These are phyloP conservation scores for Dothideomycetes sp. DNA, from an alignment of 2,329 filamentous ascomycete genomes.

Conservation along the genomic window DNA sequence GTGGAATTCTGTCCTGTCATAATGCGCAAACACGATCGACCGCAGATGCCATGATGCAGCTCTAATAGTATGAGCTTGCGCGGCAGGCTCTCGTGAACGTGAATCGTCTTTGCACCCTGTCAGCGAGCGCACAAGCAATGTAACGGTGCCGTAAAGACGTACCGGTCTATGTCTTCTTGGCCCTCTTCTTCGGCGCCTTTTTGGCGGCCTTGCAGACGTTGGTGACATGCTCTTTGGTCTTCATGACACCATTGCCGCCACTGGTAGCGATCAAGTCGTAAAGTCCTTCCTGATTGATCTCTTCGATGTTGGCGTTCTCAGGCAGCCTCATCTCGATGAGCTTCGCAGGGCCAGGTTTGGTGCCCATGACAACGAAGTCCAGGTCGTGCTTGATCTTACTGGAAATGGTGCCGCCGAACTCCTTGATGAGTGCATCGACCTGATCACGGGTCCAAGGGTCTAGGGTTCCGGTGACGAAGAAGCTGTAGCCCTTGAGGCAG, in stretches of 20 bases:
- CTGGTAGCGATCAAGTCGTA: background rate
- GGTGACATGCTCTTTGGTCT: background rate
- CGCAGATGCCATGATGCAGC: too few species aligned
- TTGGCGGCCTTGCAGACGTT: background rate
- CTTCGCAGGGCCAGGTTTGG: constrained; percentile 3
- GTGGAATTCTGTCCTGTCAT: too few species aligned
- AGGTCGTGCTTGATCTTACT: constrained; percentile 1
- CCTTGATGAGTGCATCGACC: constrained; percentile 5
- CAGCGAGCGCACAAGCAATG: too few species aligned
- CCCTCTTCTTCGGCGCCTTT: background rate
- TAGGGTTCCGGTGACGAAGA: constrained; percentile 9
- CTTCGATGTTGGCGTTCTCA: background rate
- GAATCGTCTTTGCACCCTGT: too few species aligned
- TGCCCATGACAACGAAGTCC: constrained; percentile 9
- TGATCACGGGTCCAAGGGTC: constrained; percentile 8
- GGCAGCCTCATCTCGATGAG: background rate
- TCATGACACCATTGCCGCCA: background rate
- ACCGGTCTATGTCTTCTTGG: background rate
- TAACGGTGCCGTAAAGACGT: too few species aligned
- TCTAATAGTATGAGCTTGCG: too few species aligned
- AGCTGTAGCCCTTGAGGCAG: constrained; percentile 3
- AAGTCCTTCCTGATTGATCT: background rate
- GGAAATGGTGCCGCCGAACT: constrained; percentile 8
- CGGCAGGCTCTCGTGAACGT: too few species aligned
- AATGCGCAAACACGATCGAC: too few species aligned